Conservation (phyloP, 352 stramenopile species). For the Phytophthora citrophthora region DNA sequence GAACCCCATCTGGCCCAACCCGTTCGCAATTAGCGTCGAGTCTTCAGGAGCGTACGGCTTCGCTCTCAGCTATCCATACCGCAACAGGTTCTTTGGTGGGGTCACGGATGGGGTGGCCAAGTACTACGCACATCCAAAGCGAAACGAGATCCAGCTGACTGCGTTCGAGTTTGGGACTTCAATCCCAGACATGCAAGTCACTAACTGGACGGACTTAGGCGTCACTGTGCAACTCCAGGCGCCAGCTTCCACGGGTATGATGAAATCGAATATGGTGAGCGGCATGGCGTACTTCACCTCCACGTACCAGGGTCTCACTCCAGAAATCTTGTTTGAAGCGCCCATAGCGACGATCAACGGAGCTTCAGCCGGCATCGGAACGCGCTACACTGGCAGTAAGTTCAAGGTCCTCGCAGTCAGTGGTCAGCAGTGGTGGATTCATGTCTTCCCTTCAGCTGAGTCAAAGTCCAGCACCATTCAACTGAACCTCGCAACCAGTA, state of each 20-base stretch:
- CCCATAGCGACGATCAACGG: constrained; percentile 66
- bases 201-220: constrained; percentile 70
- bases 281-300: constrained; percentile 80
- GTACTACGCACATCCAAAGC: constrained; percentile 67
- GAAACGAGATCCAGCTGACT: constrained; percentile 70
- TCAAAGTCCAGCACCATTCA: constrained; percentile 31
- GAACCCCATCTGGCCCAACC: constrained; percentile 70
- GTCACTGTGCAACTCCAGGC: constrained; percentile 58
- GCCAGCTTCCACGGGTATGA: constrained; percentile 21
- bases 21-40: constrained; percentile 66
- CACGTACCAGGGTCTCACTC: constrained; percentile 61
- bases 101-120: constrained; percentile 42
- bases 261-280: constrained; percentile 63
- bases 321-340: constrained; percentile 55
- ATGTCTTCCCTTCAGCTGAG: constrained; percentile 35
- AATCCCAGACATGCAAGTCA: constrained; percentile 54
- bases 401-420: constrained; percentile 64
- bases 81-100: constrained; percentile 69
- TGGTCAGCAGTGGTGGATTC: constrained; percentile 65
- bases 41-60: constrained; percentile 49
- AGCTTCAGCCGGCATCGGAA: constrained; percentile 27
- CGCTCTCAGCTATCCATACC: constrained; percentile 68
- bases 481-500: constrained; percentile 50
- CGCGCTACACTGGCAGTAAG: constrained; percentile 40
- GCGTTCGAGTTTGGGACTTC: constrained; percentile 57